Conservation (phyloP, 805 yeast species). For the Nakazawaea anatomiae region DNA sequence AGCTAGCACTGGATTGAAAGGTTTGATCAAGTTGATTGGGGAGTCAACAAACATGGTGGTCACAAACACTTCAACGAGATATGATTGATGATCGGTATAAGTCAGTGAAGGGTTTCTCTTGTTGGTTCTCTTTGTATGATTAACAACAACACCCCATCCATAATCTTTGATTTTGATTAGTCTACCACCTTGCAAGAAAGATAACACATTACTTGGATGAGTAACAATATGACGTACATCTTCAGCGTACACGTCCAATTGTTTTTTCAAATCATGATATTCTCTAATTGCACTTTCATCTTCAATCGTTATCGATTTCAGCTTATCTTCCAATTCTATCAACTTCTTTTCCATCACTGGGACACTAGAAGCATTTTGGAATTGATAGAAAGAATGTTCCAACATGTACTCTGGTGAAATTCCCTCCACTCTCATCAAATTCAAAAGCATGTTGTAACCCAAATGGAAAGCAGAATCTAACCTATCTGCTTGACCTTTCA, state of each 20-base stretch:
- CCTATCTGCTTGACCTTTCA: slow-evolving; percentile 97
- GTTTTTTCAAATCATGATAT: slow-evolving; percentile 75
- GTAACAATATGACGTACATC: slow-evolving; percentile 80
- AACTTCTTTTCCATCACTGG: slow-evolving; percentile 74
- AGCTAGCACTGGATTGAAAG: slow-evolving; percentile 71
- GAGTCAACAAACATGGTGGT: slow-evolving; percentile 74
- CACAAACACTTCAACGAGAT: slow-evolving; percentile 80
- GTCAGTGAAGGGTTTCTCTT: slow-evolving; percentile 52
- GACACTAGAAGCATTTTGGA: slow-evolving; percentile 87
- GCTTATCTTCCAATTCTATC: slow-evolving; percentile 43
- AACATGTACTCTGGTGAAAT: slow-evolving; percentile 97
- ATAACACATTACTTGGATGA: slow-evolving; percentile 83
- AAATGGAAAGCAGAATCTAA: slow-evolving; percentile 96
- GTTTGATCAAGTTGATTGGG: slow-evolving; percentile 76
- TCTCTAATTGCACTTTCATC: slow-evolving; percentile 73
- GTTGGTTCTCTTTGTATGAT: slow-evolving; percentile 63
- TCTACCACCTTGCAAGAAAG: slow-evolving; percentile 87
- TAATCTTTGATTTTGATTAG: slow-evolving; percentile 71
- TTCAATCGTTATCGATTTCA: slow-evolving; percentile 50
- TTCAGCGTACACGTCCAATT: slow-evolving; percentile 60
- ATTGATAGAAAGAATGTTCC: slow-evolving; percentile 90
- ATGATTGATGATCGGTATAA: slow-evolving; percentile 83
- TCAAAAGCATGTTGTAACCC: slow-evolving; percentile 95
- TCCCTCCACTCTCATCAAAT: slow-evolving; percentile 95
- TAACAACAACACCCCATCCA: slow-evolving; percentile 95